phyloP scores from a whole-genome alignment of 1,139 yeast genomes.

The Pichia inconspicua region DNA sequence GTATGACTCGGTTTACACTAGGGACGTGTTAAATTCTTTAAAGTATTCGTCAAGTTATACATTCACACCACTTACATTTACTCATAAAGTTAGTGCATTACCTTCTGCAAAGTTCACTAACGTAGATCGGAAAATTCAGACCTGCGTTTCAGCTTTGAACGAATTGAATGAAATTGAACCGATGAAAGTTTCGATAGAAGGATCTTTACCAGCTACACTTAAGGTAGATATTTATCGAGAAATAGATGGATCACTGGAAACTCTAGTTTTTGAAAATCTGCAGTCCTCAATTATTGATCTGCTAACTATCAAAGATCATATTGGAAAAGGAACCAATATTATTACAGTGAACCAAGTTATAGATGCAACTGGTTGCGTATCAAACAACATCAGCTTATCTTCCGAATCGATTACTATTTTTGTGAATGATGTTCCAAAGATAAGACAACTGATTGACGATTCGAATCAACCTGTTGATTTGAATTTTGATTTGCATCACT shows the following conservation, averaged over 20 bases:
- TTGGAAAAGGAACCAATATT: slow-evolving; percentile 44
- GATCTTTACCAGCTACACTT: slow-evolving; percentile 52
- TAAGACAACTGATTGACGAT: slow-evolving; percentile 31
- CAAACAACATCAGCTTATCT: slow-evolving; percentile 29
- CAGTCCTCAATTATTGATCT: slow-evolving; percentile 18
- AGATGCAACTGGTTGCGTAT: slow-evolving; percentile 68
- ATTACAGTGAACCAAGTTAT: slow-evolving; percentile 48
- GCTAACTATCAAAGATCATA: slow-evolving; percentile 21
- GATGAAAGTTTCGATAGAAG: slow-evolving; percentile 48
- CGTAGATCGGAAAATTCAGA: slow-evolving; percentile 26
- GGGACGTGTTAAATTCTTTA: slow-evolving; percentile 32
- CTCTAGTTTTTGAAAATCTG: slow-evolving; percentile 15
- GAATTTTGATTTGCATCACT: slow-evolving; percentile 33
- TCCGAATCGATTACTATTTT: slow-evolving; percentile 35
- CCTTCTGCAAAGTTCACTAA: slow-evolving; percentile 41
- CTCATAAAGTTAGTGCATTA: slow-evolving; percentile 52
- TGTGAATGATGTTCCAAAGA: slow-evolving; percentile 65
- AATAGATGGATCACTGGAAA: slow-evolving; percentile 19
- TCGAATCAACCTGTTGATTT: slow-evolving; percentile 16
- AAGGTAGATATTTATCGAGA: slow-evolving; percentile 24
- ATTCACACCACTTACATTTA: slow-evolving; percentile 36
- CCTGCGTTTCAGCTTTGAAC: slow-evolving; percentile 50
- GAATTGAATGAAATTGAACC: slow-evolving; percentile 34
- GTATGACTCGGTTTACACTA: slow-evolving; percentile 59
- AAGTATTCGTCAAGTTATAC: slow-evolving; percentile 21